phyloP scores from a whole-genome alignment of 805 yeast genomes.

The Suhomyces sp. region DNA sequence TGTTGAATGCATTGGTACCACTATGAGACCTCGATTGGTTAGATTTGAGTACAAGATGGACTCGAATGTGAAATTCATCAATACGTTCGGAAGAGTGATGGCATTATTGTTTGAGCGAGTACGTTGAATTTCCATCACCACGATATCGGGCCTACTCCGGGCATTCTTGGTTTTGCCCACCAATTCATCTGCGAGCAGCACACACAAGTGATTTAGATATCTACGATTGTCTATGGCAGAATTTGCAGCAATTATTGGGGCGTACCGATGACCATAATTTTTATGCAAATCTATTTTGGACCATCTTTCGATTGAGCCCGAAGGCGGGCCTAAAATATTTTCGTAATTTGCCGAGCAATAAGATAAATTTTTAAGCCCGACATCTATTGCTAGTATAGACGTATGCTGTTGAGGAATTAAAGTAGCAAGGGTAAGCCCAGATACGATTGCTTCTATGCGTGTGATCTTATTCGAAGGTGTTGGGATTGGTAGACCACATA shows the following conservation, averaged over 20 bases:
- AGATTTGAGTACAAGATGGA: constrained; percentile 33
- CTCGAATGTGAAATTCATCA: constrained; percentile 38
- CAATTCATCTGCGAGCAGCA: constrained; percentile 19
- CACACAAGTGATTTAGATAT: constrained; percentile 22
- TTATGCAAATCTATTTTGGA: constrained; percentile 24
- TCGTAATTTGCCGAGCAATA: constrained; percentile 22
- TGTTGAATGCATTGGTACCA: constrained; percentile 35
- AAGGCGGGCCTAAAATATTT: not conserved
- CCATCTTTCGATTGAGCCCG: constrained; percentile 17
- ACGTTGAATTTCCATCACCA: constrained; percentile 39
- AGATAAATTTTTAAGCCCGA: constrained; percentile 42
- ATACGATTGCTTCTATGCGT: constrained; percentile 7
- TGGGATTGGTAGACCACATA: constrained; percentile 21
- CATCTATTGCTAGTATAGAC: constrained; percentile 31
- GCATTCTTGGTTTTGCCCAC: constrained; percentile 7
- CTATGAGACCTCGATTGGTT: constrained; percentile 12
- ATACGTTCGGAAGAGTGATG: constrained; percentile 38
- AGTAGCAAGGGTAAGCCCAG: constrained; percentile 9
- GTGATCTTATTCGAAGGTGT: constrained; percentile 16
- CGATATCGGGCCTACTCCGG: constrained; percentile 18
- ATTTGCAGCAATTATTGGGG: constrained; percentile 5
- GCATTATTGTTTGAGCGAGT: constrained; percentile 33
- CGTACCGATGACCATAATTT: constrained; percentile 15
- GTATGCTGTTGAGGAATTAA: constrained; percentile 7
- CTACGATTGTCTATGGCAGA: constrained; percentile 26